Conservation (phyloP, 805 yeast species). For the Sungouiella blattae region DNA sequence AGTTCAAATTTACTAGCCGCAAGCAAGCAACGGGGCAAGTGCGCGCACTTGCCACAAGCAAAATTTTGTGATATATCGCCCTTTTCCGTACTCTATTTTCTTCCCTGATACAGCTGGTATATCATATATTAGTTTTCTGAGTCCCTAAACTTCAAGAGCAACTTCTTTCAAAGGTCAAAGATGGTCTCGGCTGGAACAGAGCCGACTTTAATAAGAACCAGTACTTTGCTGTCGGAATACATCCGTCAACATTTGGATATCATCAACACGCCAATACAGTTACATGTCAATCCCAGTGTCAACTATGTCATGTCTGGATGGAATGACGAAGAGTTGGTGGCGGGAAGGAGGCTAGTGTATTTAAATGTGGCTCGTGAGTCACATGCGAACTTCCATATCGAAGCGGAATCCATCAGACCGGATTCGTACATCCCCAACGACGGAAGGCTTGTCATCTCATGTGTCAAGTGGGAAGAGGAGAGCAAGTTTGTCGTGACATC, state of each 20-base stretch:
- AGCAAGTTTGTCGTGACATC: constrained; percentile 54
- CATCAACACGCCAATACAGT: constrained; percentile 25
- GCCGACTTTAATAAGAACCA: constrained; percentile 10
- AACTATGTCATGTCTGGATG: constrained; percentile 41
- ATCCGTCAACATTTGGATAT: constrained; percentile 14
- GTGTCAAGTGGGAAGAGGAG: constrained; percentile 55
- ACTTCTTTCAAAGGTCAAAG: too few relatives aligned
- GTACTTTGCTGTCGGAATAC: constrained; percentile 14
- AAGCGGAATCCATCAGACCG: not conserved
- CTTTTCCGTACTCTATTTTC: not conserved
- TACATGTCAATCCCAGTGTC: constrained; percentile 28
- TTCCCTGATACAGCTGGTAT: too few relatives aligned
- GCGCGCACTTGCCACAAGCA: constrained; percentile 2
- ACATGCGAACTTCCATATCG: constrained; percentile 1
- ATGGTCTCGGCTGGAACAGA: not conserved
- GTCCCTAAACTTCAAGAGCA: too few relatives aligned
- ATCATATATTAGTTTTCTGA: too few relatives aligned
- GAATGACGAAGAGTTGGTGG: constrained; percentile 41
- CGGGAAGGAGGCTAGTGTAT: constrained; percentile 46
- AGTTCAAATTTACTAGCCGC: not conserved
- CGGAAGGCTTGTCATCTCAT: constrained; percentile 49
- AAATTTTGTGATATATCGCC: not conserved
- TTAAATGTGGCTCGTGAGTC: constrained; percentile 35
- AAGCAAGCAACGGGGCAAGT: not conserved
- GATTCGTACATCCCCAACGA: constrained; percentile 12